These are phyloP conservation scores for Chimonanthus praecox DNA, from an alignment of 164 flowering plant species.

Conservation along the genomic window DNA sequence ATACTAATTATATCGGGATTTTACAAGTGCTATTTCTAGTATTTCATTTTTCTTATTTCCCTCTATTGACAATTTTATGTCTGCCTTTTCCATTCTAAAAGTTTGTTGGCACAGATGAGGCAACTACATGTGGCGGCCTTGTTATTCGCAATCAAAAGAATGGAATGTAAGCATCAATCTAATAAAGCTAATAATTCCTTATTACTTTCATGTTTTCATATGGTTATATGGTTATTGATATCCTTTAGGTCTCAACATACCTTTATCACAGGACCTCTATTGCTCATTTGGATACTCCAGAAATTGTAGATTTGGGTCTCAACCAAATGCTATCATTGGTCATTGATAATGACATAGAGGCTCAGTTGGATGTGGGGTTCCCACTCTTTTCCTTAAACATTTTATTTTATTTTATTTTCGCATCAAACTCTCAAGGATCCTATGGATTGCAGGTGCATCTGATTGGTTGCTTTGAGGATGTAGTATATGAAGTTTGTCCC, in stretches of 20 bases:
- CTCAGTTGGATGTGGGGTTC: slow-evolving; percentile 54
- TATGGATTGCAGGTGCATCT: slow-evolving; percentile 76
- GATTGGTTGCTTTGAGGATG: slow-evolving; percentile 79
- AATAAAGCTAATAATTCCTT: background rate
- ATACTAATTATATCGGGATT: background rate
- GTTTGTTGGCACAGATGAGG: slow-evolving; percentile 93
- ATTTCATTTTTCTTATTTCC: background rate
- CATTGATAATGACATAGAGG: slow-evolving; percentile 33
- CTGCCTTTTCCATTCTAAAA: slow-evolving; percentile 18
- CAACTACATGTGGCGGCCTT: slow-evolving; percentile 91
- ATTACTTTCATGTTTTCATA: background rate
- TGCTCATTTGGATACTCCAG: slow-evolving; percentile 82
- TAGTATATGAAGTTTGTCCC: slow-evolving; percentile 44
- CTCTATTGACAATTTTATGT: background rate
- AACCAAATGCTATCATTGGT: slow-evolving; percentile 60
- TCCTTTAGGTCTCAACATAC: slow-evolving; percentile 4
- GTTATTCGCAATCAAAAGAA: slow-evolving; percentile 57
- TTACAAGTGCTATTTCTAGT: background rate
- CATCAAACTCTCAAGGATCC: background rate
- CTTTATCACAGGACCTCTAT: slow-evolving; percentile 65
- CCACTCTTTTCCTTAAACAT: background rate
- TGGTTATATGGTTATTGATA: background rate
- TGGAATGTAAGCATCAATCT: slow-evolving; percentile 61
- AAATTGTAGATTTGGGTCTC: slow-evolving; percentile 60
- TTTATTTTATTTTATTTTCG: background rate